A percentile compares a stretch with the other conserved stretches of the same genome.
phyloP scores from a whole-genome alignment of 176 grass and related monocot genomes.

The Alloteropsis semialata region DNA sequence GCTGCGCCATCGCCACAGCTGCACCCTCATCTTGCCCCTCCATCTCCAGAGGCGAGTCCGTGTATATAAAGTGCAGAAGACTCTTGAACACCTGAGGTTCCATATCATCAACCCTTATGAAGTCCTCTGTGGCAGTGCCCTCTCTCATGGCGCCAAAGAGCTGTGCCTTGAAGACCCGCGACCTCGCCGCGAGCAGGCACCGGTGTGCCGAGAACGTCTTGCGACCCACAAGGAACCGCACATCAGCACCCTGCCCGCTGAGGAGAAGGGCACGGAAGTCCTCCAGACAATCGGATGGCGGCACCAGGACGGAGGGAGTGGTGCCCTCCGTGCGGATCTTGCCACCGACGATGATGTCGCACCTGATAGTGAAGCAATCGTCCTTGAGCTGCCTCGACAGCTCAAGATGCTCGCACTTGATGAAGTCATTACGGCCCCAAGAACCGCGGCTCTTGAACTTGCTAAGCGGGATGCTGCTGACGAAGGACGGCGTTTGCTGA shows the following conservation, averaged over 20 bases:
- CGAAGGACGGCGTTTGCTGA: background rate
- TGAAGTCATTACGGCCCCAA: background rate
- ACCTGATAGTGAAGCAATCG: constrained; percentile 1
- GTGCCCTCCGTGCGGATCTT: background rate
- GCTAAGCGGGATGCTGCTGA: background rate
- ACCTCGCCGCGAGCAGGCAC: constrained; percentile 38
- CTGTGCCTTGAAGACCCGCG: constrained; percentile 29
- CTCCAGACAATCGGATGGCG: constrained; percentile 6
- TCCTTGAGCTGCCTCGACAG: background rate
- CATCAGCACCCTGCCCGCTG: constrained; percentile 18
- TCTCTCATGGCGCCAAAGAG: constrained; percentile 37
- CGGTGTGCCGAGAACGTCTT: constrained; percentile 28
- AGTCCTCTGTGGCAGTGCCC: background rate
- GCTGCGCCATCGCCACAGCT: no score
- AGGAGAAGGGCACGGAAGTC: constrained; percentile 24
- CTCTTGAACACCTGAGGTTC: constrained; percentile 20
- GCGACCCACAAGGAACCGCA: constrained; percentile 28
- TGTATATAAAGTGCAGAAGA: no score
- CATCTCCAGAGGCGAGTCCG: no score
- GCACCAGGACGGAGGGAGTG: background rate
- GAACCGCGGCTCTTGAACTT: background rate
- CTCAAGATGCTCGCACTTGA: background rate
- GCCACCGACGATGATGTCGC: background rate
- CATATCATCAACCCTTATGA: constrained; percentile 28
- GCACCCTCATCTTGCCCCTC: no score